phyloP scores from a whole-genome alignment of 345 rosid species.

The Lenwebbia sp. region DNA sequence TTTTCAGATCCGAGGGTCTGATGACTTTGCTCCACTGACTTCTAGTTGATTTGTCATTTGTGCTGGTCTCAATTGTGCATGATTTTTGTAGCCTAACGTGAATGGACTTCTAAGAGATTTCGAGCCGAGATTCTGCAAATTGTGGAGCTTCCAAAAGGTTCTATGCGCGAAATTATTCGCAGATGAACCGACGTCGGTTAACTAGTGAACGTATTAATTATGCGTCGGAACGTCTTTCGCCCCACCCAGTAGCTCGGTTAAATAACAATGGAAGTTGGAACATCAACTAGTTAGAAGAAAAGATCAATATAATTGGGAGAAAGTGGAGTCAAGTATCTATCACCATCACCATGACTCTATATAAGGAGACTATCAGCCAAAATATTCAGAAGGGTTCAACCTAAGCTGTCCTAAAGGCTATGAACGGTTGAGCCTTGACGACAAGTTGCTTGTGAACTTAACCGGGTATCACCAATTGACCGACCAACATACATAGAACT shows the following conservation, averaged over 20 bases:
- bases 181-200: background rate
- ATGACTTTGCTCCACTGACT: background rate
- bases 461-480: background rate
- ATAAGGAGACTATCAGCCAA: background rate
- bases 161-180: background rate
- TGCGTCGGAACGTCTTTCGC: background rate
- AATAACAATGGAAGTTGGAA: background rate
- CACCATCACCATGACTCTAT: background rate
- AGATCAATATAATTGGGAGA: background rate
- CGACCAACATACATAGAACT: background rate
- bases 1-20: background rate
- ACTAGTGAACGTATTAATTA: background rate
- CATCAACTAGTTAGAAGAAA: background rate
- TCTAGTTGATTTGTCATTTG: background rate
- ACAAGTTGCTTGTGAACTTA: background rate
- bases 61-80: background rate
- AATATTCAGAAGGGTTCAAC: background rate
- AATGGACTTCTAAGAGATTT: background rate
- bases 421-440: background rate
- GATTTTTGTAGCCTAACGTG: background rate
- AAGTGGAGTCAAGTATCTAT: background rate
- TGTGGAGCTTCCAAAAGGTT: background rate
- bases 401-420: background rate
- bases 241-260: background rate
- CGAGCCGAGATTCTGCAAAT: background rate